These are phyloP conservation scores for Mercurialis annua DNA, from an alignment of 345 rosid genomes.

Conservation along the genomic window DNA sequence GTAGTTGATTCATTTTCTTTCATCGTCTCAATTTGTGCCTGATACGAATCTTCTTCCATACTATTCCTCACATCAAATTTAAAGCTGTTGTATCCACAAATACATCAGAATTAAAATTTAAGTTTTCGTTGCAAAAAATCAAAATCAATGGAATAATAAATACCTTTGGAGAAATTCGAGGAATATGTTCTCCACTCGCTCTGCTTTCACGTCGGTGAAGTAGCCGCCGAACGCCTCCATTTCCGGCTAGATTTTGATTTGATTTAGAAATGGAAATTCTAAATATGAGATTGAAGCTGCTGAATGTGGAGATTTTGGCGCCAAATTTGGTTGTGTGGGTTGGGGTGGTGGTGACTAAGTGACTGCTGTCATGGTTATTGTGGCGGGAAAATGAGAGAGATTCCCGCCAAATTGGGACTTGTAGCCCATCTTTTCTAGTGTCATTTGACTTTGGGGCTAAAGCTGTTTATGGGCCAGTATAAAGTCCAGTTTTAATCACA, in stretches of 20 bases:
- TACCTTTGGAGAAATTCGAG: constrained; percentile 88
- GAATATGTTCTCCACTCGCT: constrained; percentile 80
- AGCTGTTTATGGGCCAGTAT: too few relatives aligned
- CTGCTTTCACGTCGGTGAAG: constrained; percentile 77
- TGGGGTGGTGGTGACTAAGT: too few relatives aligned
- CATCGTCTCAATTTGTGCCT: constrained; percentile 70
- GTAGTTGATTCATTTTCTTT: constrained; percentile 66
- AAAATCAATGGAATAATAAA: neutral
- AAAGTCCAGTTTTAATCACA: too few relatives aligned
- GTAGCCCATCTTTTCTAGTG: too few relatives aligned
- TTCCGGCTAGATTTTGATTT: neutral
- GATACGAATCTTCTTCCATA: constrained; percentile 54
- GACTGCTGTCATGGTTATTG: too few relatives aligned
- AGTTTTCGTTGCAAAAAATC: neutral
- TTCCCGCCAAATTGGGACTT: too few relatives aligned
- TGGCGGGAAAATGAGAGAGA: too few relatives aligned
- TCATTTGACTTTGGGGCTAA: too few relatives aligned
- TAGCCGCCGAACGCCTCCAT: constrained; percentile 74
- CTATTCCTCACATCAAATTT: constrained; percentile 39
- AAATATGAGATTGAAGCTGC: too few relatives aligned
- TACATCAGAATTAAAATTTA: neutral
- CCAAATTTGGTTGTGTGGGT: too few relatives aligned
- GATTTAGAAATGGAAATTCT: neutral
- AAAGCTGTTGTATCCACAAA: constrained; percentile 45
- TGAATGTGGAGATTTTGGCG: too few relatives aligned